Percentiles rank a stretch among this genome's conserved stretches.
phyloP scores from a whole-genome alignment of 352 stramenopile species.

The Thalassiosira sp. region DNA sequence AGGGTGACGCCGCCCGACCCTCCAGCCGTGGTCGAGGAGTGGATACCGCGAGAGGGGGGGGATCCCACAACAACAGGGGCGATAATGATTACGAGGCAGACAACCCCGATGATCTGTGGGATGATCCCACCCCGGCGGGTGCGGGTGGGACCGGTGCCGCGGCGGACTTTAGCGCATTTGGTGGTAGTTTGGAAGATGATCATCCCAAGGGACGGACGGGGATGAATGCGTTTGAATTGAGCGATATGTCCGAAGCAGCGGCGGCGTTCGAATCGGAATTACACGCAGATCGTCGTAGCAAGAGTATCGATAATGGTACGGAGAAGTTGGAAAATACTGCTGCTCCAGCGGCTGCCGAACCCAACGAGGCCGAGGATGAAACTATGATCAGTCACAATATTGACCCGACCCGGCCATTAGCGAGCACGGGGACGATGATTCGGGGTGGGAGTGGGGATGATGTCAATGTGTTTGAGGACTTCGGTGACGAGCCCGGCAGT shows the following conservation, averaged over 20 bases:
- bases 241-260: conserved; percentile 71
- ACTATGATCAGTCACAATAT: no score
- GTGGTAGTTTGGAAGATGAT: conserved; percentile 57
- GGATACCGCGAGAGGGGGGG: neutral
- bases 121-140: conserved; percentile 64
- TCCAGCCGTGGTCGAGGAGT: conserved; percentile 6
- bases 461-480: conserved; percentile 83
- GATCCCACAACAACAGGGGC: neutral
- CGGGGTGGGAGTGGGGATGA: conserved; percentile 67
- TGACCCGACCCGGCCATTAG: conserved; percentile 66
- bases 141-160: conserved; percentile 48
- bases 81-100: conserved; percentile 44
- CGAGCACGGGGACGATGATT: conserved; percentile 70
- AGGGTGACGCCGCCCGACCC: conserved; percentile 37
- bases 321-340: neutral
- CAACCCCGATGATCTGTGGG: conserved; percentile 78
- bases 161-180: conserved; percentile 78
- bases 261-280: conserved; percentile 68
- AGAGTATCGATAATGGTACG: conserved; percentile 11
- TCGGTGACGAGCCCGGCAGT: conserved; percentile 64
- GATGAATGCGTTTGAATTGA: conserved; percentile 71
- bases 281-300: conserved; percentile 30
- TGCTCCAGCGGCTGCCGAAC: neutral
- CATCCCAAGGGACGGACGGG: conserved; percentile 17
- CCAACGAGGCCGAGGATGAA: no score